phyloP scores from a whole-genome alignment of 2,329 filamentous ascomycete species.

The Aspergillus sp. region DNA sequence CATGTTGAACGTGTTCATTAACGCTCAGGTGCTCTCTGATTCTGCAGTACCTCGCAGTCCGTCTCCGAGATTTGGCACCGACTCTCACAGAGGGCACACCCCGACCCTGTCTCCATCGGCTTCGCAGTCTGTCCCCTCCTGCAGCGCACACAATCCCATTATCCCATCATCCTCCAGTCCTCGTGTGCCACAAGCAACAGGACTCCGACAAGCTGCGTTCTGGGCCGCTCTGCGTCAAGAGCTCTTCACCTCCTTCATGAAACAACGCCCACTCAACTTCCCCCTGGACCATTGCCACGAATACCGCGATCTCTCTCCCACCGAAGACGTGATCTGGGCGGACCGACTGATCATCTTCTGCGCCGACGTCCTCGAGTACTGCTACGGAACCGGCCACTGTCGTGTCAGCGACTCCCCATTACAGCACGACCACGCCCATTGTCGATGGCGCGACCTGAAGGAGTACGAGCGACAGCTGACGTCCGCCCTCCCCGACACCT shows the following conservation, averaged over 20 bases:
- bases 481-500: slow-evolving; percentile 34
- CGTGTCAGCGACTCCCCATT: not conserved
- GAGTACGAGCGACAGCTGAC: slow-evolving; percentile 1
- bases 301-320: slow-evolving; percentile 32
- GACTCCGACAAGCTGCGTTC: slow-evolving; percentile 44
- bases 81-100: too few species aligned
- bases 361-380: slow-evolving; percentile 63
- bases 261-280: slow-evolving; percentile 38
- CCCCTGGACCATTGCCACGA: slow-evolving; percentile 38
- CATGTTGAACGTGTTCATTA: slow-evolving; percentile 20
- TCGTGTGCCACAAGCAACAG: slow-evolving; percentile 1
- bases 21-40: slow-evolving; percentile 14
- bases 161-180: too few species aligned
- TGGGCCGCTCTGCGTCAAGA: slow-evolving; percentile 52
- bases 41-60: too few species aligned
- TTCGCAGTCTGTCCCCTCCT: not conserved
- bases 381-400: slow-evolving; percentile 44
- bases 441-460: not conserved
- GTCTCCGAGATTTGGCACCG: too few species aligned
- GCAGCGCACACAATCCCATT: not conserved
- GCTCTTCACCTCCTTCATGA: slow-evolving; percentile 46
- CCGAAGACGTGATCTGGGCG: slow-evolving; percentile 32
- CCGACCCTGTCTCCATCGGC: too few species aligned
- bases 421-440: too few species aligned
- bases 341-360: slow-evolving; percentile 60